These are phyloP conservation scores for Prillingera fragicola DNA, from an alignment of 1,284 basidiomycete species.

Conservation along the genomic window DNA sequence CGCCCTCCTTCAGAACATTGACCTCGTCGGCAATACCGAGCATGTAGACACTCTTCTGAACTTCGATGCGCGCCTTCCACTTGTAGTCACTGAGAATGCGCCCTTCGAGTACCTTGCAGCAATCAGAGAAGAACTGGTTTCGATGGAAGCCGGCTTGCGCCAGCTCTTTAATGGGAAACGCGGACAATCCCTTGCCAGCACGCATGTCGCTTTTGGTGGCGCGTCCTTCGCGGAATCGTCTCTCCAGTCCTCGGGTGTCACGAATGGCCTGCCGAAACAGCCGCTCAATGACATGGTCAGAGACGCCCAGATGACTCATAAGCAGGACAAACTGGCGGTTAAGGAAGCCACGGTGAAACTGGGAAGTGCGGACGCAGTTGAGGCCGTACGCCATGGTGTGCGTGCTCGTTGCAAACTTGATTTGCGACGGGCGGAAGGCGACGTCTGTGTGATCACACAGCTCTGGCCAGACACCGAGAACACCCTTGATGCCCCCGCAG, in stretches of 20 bases:
- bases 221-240: slow-evolving; percentile 7
- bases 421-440: slow-evolving; percentile 20
- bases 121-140: slow-evolving; percentile 24
- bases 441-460: slow-evolving; percentile 13
- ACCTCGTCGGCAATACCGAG: slow-evolving; percentile 28
- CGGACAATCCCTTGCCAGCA: background rate
- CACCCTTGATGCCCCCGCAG: slow-evolving; percentile 29
- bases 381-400: slow-evolving; percentile 15
- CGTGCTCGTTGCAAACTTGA: slow-evolving; percentile 20
- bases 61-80: slow-evolving; percentile 24
- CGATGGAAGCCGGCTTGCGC: slow-evolving; percentile 18
- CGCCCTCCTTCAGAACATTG: slow-evolving; percentile 21
- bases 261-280: slow-evolving; percentile 15
- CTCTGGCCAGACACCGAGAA: slow-evolving; percentile 25
- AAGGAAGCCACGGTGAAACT: slow-evolving; percentile 22
- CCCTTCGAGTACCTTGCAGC: slow-evolving; percentile 17
- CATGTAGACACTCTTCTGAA: slow-evolving; percentile 20
- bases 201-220: slow-evolving; percentile 5
- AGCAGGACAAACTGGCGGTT: slow-evolving; percentile 29
- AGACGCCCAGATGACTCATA: slow-evolving; percentile 22
- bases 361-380: slow-evolving; percentile 18
- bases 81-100: slow-evolving; percentile 20
- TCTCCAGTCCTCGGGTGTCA: slow-evolving; percentile 9
- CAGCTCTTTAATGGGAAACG: slow-evolving; percentile 24
- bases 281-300: slow-evolving; percentile 10